Conservation (phyloP, 345 rosid species). For the Salix koriyanagi region DNA sequence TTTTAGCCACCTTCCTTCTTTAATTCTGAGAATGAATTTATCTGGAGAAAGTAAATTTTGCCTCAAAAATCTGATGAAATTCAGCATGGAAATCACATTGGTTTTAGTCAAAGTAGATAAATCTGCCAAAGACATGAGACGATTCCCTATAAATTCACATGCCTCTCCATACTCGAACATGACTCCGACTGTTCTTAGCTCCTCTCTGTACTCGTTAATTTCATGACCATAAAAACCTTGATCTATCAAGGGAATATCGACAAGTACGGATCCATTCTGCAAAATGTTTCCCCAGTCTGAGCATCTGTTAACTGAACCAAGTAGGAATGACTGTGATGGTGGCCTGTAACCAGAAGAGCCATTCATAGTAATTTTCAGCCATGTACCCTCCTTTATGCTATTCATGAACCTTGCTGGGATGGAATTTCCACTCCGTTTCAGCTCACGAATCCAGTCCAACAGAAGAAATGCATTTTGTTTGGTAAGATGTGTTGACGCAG, state of each 20-base stretch:
- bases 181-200: slow-evolving; percentile 50
- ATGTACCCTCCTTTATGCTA: slow-evolving; percentile 49
- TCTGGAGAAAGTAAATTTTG: slow-evolving; percentile 32
- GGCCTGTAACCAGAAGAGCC: slow-evolving; percentile 41
- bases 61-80: slow-evolving; percentile 50
- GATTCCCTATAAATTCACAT: slow-evolving; percentile 46
- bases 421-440: not conserved
- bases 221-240: slow-evolving; percentile 41
- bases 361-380: slow-evolving; percentile 53
- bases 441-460: slow-evolving; percentile 47
- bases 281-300: slow-evolving; percentile 53
- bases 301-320: slow-evolving; percentile 9
- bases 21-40: slow-evolving; percentile 40
- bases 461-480: slow-evolving; percentile 48
- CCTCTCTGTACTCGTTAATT: slow-evolving; percentile 37
- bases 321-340: slow-evolving; percentile 60
- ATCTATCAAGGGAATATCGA: slow-evolving; percentile 71
- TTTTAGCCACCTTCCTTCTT: slow-evolving; percentile 41
- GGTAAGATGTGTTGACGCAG: slow-evolving; percentile 47
- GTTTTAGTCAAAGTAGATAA: slow-evolving; percentile 33
- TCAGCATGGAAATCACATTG: slow-evolving; percentile 45
- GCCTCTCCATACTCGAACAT: slow-evolving; percentile 59
- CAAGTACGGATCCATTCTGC: slow-evolving; percentile 48
- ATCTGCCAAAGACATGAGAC: slow-evolving; percentile 47
- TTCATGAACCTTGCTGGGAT: slow-evolving; percentile 45